A percentile compares a stretch with the other conserved stretches of the same genome.
Conservation (phyloP, 306 rosid genomes). For the Abrus precatorius region DNA sequence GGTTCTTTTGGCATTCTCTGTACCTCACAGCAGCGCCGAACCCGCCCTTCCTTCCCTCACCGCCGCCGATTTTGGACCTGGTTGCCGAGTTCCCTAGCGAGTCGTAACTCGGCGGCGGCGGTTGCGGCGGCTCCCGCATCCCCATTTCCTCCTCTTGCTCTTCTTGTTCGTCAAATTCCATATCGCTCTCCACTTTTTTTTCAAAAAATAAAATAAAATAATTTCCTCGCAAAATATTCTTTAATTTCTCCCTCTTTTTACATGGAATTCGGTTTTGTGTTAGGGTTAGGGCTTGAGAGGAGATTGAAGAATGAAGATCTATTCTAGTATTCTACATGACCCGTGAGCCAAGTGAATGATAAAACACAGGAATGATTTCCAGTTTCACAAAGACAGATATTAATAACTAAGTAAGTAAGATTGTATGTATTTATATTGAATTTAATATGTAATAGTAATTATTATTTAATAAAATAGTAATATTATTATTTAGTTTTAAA, state of each 20-base stretch:
- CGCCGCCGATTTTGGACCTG: conserved; percentile 41
- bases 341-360: conserved; percentile 8
- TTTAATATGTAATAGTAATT: not conserved
- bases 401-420: conserved; percentile 44
- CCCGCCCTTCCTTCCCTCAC: conserved; percentile 55
- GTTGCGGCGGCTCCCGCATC: conserved; percentile 57
- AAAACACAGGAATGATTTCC: not conserved
- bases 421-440: conserved; percentile 23
- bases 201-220: not conserved
- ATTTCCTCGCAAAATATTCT: not conserved
- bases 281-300: conserved; percentile 10
- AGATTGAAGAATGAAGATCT: conserved; percentile 39
- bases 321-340: conserved; percentile 25
- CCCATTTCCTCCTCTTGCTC: conserved; percentile 72
- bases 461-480: not conserved
- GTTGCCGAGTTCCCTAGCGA: conserved; percentile 50
- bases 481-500: conserved; percentile 34
- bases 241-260: no score
- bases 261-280: not conserved
- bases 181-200: conserved; percentile 30
- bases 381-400: conserved; percentile 42
- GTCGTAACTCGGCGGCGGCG: conserved; percentile 60
- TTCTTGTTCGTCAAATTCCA: conserved; percentile 88
- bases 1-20: conserved; percentile 89
- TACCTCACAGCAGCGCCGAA: conserved; percentile 53